Conservation (phyloP, 371 early-diverging fungal genomes). For the Dichotomocladium elegans region DNA sequence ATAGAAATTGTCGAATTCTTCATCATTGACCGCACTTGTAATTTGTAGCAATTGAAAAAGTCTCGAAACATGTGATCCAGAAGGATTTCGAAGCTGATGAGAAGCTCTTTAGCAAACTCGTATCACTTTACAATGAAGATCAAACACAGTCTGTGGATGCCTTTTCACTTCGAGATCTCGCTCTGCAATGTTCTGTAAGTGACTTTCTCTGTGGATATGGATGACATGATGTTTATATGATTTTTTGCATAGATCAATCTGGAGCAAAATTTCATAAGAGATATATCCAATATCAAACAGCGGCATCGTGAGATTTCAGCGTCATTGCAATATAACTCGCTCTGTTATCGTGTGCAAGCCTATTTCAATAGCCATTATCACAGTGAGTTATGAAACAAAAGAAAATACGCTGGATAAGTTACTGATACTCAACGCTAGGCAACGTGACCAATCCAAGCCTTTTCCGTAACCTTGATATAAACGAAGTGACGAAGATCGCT, state of each 20-base stretch:
- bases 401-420: not conserved
- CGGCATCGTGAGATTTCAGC: slow-evolving; percentile 68
- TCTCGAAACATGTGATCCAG: slow-evolving; percentile 50
- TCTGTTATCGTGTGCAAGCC: slow-evolving; percentile 52
- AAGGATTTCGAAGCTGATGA: slow-evolving; percentile 73
- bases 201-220: not conserved
- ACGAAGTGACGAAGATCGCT: slow-evolving; percentile 69
- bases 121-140: slow-evolving; percentile 69
- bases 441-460: slow-evolving; percentile 48
- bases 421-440: slow-evolving; percentile 8
- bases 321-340: slow-evolving; percentile 59
- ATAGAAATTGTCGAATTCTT: no score
- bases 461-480: slow-evolving; percentile 53
- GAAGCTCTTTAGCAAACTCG: slow-evolving; percentile 64
- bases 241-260: slow-evolving; percentile 45
- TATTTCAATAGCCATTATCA: slow-evolving; percentile 54
- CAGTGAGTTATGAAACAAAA: slow-evolving; percentile 18
- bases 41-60: slow-evolving; percentile 56
- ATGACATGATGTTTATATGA: not conserved
- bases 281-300: slow-evolving; percentile 67
- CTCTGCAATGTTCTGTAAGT: slow-evolving; percentile 66
- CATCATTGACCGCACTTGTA: no score
- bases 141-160: slow-evolving; percentile 73
- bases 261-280: slow-evolving; percentile 62
- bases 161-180: slow-evolving; percentile 72